Evolutionary conservation across 345 rosid genomes (phyloP).

Genomic region (Populus davidiana): DNA sequence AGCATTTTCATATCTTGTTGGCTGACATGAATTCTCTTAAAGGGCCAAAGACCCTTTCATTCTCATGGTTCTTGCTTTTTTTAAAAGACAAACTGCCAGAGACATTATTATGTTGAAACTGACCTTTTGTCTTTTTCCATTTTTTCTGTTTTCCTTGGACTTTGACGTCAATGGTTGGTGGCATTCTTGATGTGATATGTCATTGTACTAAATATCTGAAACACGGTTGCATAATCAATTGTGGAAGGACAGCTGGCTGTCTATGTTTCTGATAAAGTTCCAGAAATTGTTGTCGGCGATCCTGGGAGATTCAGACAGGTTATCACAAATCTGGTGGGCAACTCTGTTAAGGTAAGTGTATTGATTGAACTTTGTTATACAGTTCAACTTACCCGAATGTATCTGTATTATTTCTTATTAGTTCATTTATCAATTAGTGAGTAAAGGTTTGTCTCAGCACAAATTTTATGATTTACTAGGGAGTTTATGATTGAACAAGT

Average conservation of each 20-base stretch:
- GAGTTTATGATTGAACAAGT: background rate
- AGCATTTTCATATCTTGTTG: background rate
- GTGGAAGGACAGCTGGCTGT: constrained; percentile 74
- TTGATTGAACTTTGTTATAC: background rate
- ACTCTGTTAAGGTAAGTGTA: constrained; percentile 83
- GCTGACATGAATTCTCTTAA: background rate
- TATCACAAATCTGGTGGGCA: constrained; percentile 90
- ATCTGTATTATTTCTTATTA: background rate
- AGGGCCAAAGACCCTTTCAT: background rate
- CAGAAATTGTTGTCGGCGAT: constrained; percentile 79
- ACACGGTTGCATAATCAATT: constrained; percentile 8
- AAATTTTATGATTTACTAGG: background rate
- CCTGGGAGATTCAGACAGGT: constrained; percentile 98
- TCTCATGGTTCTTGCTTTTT: constrained; percentile 1
- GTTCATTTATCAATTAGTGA: background rate
- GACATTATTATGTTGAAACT: constrained; percentile 9
- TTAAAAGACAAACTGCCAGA: background rate
- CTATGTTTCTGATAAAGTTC: constrained; percentile 84
- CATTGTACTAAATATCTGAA: background rate
- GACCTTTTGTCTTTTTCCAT: constrained; percentile 5
- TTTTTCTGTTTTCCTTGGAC: constrained; percentile 1
- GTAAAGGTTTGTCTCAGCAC: background rate
- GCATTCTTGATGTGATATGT: constrained; percentile 5
- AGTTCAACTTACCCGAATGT: background rate
- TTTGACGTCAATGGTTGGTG: constrained; percentile 12